These are phyloP conservation scores for Sutorius eximius DNA, from an alignment of 1,284 basidiomycete genomes.

Conservation along the genomic window DNA sequence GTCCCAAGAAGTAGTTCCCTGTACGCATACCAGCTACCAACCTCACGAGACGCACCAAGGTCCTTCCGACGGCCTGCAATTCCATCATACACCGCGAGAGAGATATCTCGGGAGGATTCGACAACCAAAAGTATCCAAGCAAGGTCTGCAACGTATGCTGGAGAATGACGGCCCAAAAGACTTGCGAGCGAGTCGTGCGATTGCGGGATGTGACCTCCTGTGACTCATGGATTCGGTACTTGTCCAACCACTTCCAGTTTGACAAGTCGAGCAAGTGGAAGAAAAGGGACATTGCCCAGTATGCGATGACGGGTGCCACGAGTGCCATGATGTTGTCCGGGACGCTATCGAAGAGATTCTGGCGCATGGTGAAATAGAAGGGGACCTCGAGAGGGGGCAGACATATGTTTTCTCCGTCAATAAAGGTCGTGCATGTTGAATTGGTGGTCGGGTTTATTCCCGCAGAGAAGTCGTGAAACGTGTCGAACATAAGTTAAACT, in stretches of 20 bases:
- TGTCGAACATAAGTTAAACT: conserved; percentile 18
- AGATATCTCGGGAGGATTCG: conserved; percentile 41
- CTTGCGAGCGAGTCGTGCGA: conserved; percentile 67
- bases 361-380: conserved; percentile 62
- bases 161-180: conserved; percentile 77
- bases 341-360: conserved; percentile 57
- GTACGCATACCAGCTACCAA: conserved; percentile 41
- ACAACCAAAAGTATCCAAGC: conserved; percentile 72
- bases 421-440: conserved; percentile 29
- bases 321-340: conserved; percentile 78
- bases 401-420: conserved; percentile 28
- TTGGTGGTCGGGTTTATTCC: conserved; percentile 14
- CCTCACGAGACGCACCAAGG: conserved; percentile 44
- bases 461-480: conserved; percentile 7
- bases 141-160: conserved; percentile 87
- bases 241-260: conserved; percentile 77
- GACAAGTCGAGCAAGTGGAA: conserved; percentile 83
- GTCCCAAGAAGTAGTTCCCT: conserved; percentile 36
- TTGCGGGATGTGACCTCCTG: conserved; percentile 80
- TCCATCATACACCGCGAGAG: conserved; percentile 47
- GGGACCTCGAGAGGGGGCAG: conserved; percentile 38
- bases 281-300: conserved; percentile 82
- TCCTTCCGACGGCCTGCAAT: conserved; percentile 43
- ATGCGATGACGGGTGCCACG: conserved; percentile 76
- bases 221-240: conserved; percentile 87